A percentile compares a stretch with the other conserved stretches of the same genome.
Conservation (phyloP, 129 eudicot genomes). For the Smallanthus sonchifolius region DNA sequence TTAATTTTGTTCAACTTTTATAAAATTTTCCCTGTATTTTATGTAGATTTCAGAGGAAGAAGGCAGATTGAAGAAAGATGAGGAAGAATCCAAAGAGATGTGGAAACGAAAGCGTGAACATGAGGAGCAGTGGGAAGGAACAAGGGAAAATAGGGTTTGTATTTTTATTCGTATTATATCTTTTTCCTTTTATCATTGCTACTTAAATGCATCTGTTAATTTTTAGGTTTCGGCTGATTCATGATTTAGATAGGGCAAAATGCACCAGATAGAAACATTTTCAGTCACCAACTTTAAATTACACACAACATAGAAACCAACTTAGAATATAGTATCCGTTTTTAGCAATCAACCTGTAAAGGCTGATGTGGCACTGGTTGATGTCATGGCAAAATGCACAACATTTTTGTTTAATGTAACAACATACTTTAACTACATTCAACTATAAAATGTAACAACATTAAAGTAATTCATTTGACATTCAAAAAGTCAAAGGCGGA, state of each 20-base stretch:
- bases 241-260: conserved; percentile 3
- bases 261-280: background rate
- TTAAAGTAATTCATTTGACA: conserved; percentile 1
- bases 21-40: background rate
- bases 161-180: background rate
- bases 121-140: conserved; percentile 99
- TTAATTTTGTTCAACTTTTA: background rate
- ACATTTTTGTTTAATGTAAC: background rate
- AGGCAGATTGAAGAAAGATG: conserved; percentile 99
- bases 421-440: conserved; percentile 5
- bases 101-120: conserved; percentile 99
- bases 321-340: background rate
- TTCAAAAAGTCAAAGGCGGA: background rate
- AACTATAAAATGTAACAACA: background rate
- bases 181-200: background rate
- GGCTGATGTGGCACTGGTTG: background rate
- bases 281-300: background rate
- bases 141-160: conserved; percentile 91
- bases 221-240: conserved; percentile 1
- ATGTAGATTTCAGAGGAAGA: conserved; percentile 95
- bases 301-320: background rate
- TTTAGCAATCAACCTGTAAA: background rate
- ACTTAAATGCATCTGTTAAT: background rate
- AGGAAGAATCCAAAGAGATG: conserved; percentile 89
- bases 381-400: background rate